Evolutionary conservation across 169 alveolate genomes (phyloP).

Genomic region (Eimeria maxima): DNA sequence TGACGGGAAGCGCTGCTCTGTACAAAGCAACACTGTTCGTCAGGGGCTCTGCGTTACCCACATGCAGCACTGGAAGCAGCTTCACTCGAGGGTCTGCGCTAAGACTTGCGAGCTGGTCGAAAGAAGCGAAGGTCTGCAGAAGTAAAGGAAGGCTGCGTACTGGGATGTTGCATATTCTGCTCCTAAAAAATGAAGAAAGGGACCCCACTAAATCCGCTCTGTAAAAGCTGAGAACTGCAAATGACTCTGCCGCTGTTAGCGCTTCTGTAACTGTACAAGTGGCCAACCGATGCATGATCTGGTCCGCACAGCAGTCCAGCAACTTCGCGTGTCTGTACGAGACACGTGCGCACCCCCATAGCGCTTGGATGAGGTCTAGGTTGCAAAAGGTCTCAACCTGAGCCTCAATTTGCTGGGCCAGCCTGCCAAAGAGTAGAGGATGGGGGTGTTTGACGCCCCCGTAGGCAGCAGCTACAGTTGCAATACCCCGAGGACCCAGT

Average conservation of each 20-base stretch:
- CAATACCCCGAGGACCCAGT: slow-evolving; percentile 81
- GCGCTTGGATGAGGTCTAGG: slow-evolving; percentile 74
- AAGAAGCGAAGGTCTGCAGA: slow-evolving; percentile 54
- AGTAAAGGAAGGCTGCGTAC: slow-evolving; percentile 76
- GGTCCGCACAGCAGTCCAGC: slow-evolving; percentile 71
- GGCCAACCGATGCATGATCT: slow-evolving; percentile 18
- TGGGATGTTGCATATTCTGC: slow-evolving; percentile 54
- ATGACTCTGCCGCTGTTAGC: slow-evolving; percentile 57
- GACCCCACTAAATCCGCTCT: slow-evolving; percentile 63
- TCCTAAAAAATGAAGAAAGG: slow-evolving; percentile 31
- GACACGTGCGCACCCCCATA: slow-evolving; percentile 67
- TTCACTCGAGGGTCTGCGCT: neutral
- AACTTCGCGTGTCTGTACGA: neutral
- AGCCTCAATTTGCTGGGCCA: neutral
- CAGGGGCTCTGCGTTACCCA: neutral
- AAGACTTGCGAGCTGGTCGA: slow-evolving; percentile 63
- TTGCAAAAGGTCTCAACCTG: slow-evolving; percentile 46
- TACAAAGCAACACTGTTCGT: slow-evolving; percentile 40
- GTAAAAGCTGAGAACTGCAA: slow-evolving; percentile 44
- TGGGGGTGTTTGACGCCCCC: slow-evolving; percentile 71
- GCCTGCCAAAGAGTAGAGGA: neutral
- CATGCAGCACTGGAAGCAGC: neutral
- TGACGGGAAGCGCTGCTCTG: slow-evolving; percentile 58
- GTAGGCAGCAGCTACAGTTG: slow-evolving; percentile 71
- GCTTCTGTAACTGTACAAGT: slow-evolving; percentile 60